A percentile compares a stretch with the other conserved stretches of the same genome.
Conservation (phyloP, 768 basidiomycete species). For the Fibroporia radiculosa region DNA sequence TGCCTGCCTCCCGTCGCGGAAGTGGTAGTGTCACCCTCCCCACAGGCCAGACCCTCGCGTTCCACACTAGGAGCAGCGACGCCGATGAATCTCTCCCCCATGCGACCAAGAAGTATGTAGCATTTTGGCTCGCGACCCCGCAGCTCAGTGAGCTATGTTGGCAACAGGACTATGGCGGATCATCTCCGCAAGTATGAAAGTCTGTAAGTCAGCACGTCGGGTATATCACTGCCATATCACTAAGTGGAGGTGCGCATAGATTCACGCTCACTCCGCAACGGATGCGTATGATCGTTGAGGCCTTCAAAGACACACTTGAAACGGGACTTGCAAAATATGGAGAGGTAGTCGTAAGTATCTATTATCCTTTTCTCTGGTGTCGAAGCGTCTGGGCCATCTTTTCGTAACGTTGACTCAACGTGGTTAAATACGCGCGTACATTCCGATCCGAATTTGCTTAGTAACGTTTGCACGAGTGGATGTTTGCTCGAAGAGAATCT, state of each 20-base stretch:
- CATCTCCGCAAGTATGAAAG: constrained; percentile 87
- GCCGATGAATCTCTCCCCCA: constrained; percentile 79
- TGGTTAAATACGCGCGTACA: no score
- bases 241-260: constrained; percentile 27
- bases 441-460: no score
- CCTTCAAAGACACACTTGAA: constrained; percentile 90
- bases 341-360: constrained; percentile 76
- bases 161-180: constrained; percentile 81
- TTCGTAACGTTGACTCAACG: neutral
- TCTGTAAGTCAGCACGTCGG: constrained; percentile 43
- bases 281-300: constrained; percentile 96
- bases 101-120: constrained; percentile 81
- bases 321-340: constrained; percentile 73
- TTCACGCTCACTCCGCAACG: constrained; percentile 85
- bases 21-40: constrained; percentile 69
- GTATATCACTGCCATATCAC: neutral
- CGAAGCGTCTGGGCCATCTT: neutral
- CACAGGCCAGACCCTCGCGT: constrained; percentile 71
- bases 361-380: constrained; percentile 2
- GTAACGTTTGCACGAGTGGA: no score
- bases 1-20: constrained; percentile 70
- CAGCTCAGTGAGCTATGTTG: constrained; percentile 12
- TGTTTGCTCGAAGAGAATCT: no score
- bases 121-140: constrained; percentile 1
- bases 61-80: constrained; percentile 83